Evolutionary conservation across 495 filamentous ascomycete genomes (phyloP).

Genomic region (Aspergillus campestris): DNA sequence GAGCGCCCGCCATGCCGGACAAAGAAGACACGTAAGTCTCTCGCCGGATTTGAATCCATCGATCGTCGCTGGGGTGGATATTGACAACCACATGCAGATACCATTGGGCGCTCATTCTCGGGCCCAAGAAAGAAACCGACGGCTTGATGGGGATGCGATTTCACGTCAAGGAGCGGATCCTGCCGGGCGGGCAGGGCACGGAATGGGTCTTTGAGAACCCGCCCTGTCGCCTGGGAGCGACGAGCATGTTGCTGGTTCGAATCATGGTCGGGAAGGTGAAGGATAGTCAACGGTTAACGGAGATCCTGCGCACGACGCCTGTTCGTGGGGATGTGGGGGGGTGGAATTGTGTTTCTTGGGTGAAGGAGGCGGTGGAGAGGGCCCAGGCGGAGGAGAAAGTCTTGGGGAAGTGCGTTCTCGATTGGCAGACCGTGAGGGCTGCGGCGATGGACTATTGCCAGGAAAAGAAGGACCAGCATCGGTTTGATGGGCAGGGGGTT

Average conservation of each 20-base stretch:
- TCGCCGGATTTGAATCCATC: not conserved
- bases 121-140: conserved; percentile 25
- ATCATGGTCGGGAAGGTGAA: conserved; percentile 37
- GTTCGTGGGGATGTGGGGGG: conserved; percentile 19
- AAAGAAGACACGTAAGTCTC: conserved; percentile 20
- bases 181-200: not conserved
- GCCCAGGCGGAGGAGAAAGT: conserved; percentile 22
- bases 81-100: conserved; percentile 14
- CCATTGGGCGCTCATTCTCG: conserved; percentile 35
- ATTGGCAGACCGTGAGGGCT: conserved; percentile 26
- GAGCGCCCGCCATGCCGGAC: conserved; percentile 16
- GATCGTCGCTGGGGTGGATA: conserved; percentile 8
- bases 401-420: conserved; percentile 24
- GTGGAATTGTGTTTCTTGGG: conserved; percentile 38
- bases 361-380: conserved; percentile 27
- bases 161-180: conserved; percentile 20
- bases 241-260: conserved; percentile 33
- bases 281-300: conserved; percentile 18
- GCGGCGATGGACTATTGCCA: conserved; percentile 27
- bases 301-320: conserved; percentile 24
- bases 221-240: conserved; percentile 13
- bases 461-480: conserved; percentile 26
- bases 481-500: conserved; percentile 21
- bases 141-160: conserved; percentile 19
- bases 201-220: conserved; percentile 29